These are phyloP conservation scores for Mycena maculata DNA, from an alignment of 768 basidiomycete species.

Conservation along the genomic window DNA sequence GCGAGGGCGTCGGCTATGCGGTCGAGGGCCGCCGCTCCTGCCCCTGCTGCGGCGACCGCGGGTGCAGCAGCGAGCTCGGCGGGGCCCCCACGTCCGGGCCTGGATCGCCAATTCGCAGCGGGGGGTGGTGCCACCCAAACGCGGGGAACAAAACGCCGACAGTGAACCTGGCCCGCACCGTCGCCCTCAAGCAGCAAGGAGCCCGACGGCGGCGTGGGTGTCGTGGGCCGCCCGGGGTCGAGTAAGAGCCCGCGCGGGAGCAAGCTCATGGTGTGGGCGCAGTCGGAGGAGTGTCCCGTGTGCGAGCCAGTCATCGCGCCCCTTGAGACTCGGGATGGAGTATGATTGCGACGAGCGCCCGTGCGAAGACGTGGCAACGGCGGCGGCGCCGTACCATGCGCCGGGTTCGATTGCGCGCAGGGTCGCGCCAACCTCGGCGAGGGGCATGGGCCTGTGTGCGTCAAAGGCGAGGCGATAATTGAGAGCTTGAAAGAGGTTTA, in stretches of 20 bases:
- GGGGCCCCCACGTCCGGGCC: not conserved
- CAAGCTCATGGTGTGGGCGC: not conserved
- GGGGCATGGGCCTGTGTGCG: not conserved
- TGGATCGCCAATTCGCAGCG: not conserved
- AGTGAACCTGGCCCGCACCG: not conserved
- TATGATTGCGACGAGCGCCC: constrained; percentile 6
- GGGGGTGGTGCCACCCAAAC: not conserved
- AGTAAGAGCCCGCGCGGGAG: not conserved
- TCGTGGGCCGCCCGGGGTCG: not conserved
- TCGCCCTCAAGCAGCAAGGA: not conserved
- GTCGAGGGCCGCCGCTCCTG: not conserved
- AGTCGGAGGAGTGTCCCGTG: not conserved
- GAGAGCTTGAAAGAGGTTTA: no score
- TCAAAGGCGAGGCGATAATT: no score
- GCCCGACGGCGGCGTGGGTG: constrained; percentile 15
- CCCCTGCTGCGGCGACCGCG: constrained; percentile 14
- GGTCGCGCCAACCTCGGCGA: constrained; percentile 14
- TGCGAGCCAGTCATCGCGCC: not conserved
- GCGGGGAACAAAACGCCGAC: not conserved
- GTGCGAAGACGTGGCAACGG: not conserved
- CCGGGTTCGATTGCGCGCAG: constrained; percentile 1
- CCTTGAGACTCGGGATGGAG: not conserved
- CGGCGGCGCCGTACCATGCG: constrained; percentile 6
- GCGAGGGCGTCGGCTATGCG: constrained; percentile 8
- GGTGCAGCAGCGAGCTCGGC: constrained; percentile 26